Percentiles rank a stretch among this genome's conserved stretches.
Conservation (phyloP, 345 rosid species). For the Pugionium cornutum region DNA sequence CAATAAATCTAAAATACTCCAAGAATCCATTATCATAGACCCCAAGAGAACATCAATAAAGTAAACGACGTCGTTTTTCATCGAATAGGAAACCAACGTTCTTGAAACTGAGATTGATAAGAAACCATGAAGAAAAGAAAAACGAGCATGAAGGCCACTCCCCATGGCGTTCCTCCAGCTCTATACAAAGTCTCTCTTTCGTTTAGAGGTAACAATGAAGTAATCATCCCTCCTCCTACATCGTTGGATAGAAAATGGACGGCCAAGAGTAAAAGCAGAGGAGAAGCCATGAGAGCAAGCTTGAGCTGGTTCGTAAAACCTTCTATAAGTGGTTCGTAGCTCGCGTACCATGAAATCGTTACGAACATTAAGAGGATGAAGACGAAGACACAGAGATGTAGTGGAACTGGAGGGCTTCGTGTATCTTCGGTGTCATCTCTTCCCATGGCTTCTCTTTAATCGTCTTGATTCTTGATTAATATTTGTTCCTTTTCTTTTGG, state of each 20-base stretch:
- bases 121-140: conserved; percentile 57
- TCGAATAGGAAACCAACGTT: conserved; percentile 58
- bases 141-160: conserved; percentile 52
- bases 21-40: not conserved
- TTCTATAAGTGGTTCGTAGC: conserved; percentile 54
- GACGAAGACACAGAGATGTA: conserved; percentile 55
- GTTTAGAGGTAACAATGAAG: conserved; percentile 38
- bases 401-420: conserved; percentile 41
- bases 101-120: conserved; percentile 57
- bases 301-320: conserved; percentile 51
- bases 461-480: conserved; percentile 20
- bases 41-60: conserved; percentile 22
- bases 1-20: not conserved
- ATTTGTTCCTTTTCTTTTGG: not conserved
- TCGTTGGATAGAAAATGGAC: conserved; percentile 52
- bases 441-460: conserved; percentile 36
- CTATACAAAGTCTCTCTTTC: conserved; percentile 51
- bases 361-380: conserved; percentile 46
- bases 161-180: conserved; percentile 65
- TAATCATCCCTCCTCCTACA: conserved; percentile 35
- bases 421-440: conserved; percentile 16
- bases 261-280: conserved; percentile 47
- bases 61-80: conserved; percentile 20
- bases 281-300: conserved; percentile 47
- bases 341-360: conserved; percentile 52